Evolutionary conservation across 139 green algal species (phyloP), one percentile per base, ranked within the genome.

Genomic region (Chlorella ohadii): DNA sequence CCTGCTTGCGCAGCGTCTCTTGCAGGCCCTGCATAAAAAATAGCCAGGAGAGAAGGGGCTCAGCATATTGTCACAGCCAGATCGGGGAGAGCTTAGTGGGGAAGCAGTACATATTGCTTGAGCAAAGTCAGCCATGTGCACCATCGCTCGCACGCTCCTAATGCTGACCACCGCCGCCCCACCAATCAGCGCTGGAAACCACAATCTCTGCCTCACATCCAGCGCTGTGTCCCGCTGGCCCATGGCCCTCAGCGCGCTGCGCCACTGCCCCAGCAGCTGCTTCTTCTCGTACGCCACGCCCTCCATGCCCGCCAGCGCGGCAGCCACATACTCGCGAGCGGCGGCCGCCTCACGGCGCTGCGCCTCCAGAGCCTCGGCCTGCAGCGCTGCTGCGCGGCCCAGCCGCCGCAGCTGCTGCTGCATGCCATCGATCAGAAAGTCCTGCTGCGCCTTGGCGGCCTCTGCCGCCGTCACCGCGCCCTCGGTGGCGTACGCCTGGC

Each of bases 231-330:
- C 94, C 39, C 95, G 91, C 74, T 91, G 91, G 66, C 92, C 85
- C 33, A 98, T 94, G 12, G 88, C 92, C 33, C 94, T 75, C 79
- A 98, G 89, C 82, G 86, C 92, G 81, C 83, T 90, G 76, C 93
- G 93, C 95, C 95, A 98, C 82, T 97, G 93, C 68, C 92, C 86
- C 63, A 95, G 79, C 78, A 98, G 92, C 92, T 95, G 91, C 86
- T 96, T 94, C 91, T 98, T 98, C 91, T 98, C 95, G 88, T 95
- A 97, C 64, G 96, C 89, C 51, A 98, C 93, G 19, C 77, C 82
- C 88, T 97, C 94, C 95, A 98, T 98, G 82, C 98, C 94, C 0
- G 76, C 64, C 87, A 88, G 89, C 64, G 90, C 87, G 79, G 95
- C 90, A 22, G 89, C 91, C 51, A 92, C 83, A 33, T 87, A 84